phyloP scores from a whole-genome alignment of 768 basidiomycete species.

The Trametes villosa region DNA sequence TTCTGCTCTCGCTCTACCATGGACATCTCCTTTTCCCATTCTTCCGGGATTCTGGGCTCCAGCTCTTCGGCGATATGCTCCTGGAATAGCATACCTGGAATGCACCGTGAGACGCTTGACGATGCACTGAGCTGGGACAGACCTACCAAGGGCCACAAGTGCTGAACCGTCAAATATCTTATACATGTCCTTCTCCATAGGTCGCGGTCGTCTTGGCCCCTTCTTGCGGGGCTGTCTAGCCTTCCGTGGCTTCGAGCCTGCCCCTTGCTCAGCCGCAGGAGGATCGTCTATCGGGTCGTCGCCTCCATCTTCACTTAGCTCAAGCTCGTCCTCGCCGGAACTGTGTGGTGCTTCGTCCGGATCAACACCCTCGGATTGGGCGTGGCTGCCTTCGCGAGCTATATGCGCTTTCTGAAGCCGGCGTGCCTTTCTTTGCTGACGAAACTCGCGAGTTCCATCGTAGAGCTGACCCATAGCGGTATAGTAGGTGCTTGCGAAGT shows the following conservation, averaged over 20 bases:
- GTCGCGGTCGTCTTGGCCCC: conserved; percentile 24
- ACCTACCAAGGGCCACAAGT: conserved; percentile 69
- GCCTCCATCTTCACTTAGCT: background rate
- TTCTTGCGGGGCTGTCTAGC: conserved; percentile 17
- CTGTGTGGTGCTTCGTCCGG: conserved; percentile 21
- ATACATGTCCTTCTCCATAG: conserved; percentile 64
- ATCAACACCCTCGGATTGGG: conserved; percentile 7
- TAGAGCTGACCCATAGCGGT: conserved; percentile 61
- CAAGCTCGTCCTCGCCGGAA: conserved; percentile 24
- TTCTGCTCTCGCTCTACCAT: conserved; percentile 3
- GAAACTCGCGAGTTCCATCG: conserved; percentile 48
- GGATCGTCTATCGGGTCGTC: conserved; percentile 17
- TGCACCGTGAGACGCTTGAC: background rate
- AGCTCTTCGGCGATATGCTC: conserved; percentile 58
- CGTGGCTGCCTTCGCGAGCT: conserved; percentile 15
- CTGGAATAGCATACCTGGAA: conserved; percentile 67
- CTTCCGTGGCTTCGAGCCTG: conserved; percentile 12
- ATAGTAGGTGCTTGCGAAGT: conserved; percentile 61
- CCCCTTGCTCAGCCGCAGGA: conserved; percentile 3
- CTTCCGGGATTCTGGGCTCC: conserved; percentile 44
- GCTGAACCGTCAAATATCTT: conserved; percentile 74
- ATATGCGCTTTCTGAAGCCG: conserved; percentile 43
- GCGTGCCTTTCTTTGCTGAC: conserved; percentile 38
- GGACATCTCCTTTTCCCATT: conserved; percentile 48
- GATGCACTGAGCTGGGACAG: background rate